These are phyloP conservation scores for Nannochloropsis granulata DNA, from an alignment of 108 stramenopile species.

Conservation along the genomic window DNA sequence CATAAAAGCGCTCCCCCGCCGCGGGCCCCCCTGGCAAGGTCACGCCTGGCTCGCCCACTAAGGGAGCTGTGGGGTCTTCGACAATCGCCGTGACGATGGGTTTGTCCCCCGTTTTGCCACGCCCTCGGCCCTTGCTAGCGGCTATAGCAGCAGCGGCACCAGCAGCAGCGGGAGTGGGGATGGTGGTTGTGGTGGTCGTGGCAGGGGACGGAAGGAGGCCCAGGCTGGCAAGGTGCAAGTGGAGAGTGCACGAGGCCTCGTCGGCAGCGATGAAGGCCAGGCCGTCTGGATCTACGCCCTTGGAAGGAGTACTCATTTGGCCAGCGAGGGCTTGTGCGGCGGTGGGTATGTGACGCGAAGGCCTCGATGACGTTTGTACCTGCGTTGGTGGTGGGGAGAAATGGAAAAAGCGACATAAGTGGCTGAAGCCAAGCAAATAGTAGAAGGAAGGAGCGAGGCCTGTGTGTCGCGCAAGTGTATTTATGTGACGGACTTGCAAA, in stretches of 20 bases:
- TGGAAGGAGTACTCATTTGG: neutral
- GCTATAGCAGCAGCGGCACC: neutral
- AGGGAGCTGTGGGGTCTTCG: neutral
- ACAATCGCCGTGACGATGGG: neutral
- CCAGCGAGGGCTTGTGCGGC: no score
- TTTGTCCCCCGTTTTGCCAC: neutral
- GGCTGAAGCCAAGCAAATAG: no score
- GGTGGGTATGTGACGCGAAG: no score
- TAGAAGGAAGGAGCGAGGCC: no score
- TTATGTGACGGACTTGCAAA: no score
- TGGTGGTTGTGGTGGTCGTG: neutral
- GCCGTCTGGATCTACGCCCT: neutral
- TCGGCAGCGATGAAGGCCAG: neutral
- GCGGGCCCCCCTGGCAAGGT: neutral
- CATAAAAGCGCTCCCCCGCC: constrained; percentile 47
- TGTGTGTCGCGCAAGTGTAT: no score
- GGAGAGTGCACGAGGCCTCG: neutral
- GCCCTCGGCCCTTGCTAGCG: neutral
- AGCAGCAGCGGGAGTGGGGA: neutral
- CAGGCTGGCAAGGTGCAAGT: neutral
- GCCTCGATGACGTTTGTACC: no score
- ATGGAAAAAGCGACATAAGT: no score
- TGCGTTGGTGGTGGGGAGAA: no score
- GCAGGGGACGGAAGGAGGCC: neutral
- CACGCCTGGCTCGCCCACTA: neutral